Base-by-base conservation (phyloP, 1,284 basidiomycete genomes). In the Pascua guehoae region DNA sequence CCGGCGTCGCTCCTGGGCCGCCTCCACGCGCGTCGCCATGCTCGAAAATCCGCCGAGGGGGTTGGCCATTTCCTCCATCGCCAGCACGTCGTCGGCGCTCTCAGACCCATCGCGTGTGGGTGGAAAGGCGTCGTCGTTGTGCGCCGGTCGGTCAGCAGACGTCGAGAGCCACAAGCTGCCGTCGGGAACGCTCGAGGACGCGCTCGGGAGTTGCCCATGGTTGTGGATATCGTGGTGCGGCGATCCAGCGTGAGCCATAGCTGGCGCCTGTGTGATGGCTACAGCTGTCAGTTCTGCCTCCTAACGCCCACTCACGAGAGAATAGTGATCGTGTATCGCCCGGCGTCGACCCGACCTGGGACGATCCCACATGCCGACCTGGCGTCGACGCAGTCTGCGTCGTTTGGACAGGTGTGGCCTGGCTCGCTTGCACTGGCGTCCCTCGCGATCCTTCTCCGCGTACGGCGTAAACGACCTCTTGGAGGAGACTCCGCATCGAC, bases 401-500 rank as follows among this genome's bases (percentile, higher is more conserved):
- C 24, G 24, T 32, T 7, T 32, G 24, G 24, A 32, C 24, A 4
- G 24, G 24, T 32, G 24, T 32, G 3, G 24, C 24, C 3, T 32
- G 24, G 24, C 24, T 32, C 24, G 24, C 24, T 32, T 32, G 24
- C 24, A 32, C 24, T 7, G 24, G 24, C 24, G 24, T 32, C 24
- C 16, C 47, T 39, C 15, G 38, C n/a, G 9, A 53, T 53, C 38
- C 47, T 37, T 16, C 38, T 4, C 18, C 45, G 45, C 45, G 44
- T 2, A 65, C 58, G 17, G 60, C 59, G n/a, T 83, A 79, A 45
- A 87, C 83, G 58, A 92, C 83, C 66, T 91, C 89, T 52, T 84
- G 78, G n/a, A 92, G 80, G 0, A 84, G 85, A 56, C 79, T 85
- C 63, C 88, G 86, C 50, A 91, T 91, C 18, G 82, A 79, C 46